Conservation (phyloP, 2,329 filamentous ascomycete species). For the Sclerotinia spermophila region DNA sequence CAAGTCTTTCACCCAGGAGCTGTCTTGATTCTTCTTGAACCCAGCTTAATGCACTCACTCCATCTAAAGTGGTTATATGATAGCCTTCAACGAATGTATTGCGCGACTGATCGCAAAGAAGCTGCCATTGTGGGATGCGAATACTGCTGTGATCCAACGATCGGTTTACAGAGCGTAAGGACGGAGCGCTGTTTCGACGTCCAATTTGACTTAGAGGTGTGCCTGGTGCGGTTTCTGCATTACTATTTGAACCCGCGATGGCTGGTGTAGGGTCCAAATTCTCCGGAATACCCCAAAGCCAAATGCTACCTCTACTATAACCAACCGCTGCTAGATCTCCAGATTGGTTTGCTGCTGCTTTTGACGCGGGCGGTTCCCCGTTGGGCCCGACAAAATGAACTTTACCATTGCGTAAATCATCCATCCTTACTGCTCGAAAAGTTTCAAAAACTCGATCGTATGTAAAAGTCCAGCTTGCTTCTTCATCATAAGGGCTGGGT, state of each 20-base stretch:
- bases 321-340: conserved; percentile 72
- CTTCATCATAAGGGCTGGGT: conserved; percentile 45
- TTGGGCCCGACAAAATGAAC: conserved; percentile 74
- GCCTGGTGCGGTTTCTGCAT: conserved; percentile 34
- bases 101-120: conserved; percentile 60
- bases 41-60: conserved; percentile 68
- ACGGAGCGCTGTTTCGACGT: conserved; percentile 35
- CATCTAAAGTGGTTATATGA: conserved; percentile 61
- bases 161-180: conserved; percentile 29
- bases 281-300: conserved; percentile 75
- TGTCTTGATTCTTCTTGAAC: conserved; percentile 54
- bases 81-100: conserved; percentile 68
- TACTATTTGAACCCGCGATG: conserved; percentile 33
- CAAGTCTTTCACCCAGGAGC: conserved; percentile 53
- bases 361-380: conserved; percentile 58
- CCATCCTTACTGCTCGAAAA: conserved; percentile 72
- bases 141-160: conserved; percentile 25
- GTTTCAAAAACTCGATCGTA: conserved; percentile 75
- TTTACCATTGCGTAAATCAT: conserved; percentile 70
- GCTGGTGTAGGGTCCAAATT: conserved; percentile 59
- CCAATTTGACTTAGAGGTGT: conserved; percentile 29
- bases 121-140: conserved; percentile 63
- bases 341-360: conserved; percentile 64
- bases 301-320: conserved; percentile 65
- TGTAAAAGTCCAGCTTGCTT: conserved; percentile 72